Percentiles rank a stretch among this genome's conserved stretches.
These are phyloP conservation scores for Prinsepia uniflora DNA, from an alignment of 306 rosid genomes.

Conservation along the genomic window DNA sequence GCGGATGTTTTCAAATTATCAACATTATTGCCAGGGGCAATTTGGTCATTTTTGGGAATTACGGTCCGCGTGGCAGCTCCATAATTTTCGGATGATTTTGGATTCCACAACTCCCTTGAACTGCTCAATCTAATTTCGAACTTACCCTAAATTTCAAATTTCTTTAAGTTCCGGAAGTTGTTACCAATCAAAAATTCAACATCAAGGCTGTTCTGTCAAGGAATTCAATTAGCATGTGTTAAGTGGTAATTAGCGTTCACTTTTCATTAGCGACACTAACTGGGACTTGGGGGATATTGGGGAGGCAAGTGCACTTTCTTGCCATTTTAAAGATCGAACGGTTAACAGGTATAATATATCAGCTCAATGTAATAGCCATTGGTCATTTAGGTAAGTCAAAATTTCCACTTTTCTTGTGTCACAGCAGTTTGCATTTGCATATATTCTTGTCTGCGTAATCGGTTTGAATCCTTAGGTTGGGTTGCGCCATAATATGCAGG, in stretches of 20 bases:
- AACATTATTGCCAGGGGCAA: too few relatives aligned
- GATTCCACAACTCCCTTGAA: too few relatives aligned
- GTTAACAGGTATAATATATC: too few relatives aligned
- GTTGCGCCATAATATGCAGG: conserved; percentile 3
- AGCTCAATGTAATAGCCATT: background rate
- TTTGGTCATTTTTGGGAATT: too few relatives aligned
- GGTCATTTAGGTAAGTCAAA: background rate
- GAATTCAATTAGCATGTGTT: background rate
- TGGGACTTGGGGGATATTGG: background rate
- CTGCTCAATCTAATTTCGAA: background rate
- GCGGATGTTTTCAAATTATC: too few relatives aligned
- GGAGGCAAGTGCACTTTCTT: background rate
- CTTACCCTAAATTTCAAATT: background rate
- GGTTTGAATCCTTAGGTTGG: background rate
- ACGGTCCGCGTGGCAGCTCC: too few relatives aligned
- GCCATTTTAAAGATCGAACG: too few relatives aligned
- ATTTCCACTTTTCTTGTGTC: background rate
- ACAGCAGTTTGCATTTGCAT: background rate
- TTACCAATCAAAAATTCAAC: background rate
- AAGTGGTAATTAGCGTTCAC: background rate
- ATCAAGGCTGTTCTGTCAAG: background rate
- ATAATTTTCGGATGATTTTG: too few relatives aligned
- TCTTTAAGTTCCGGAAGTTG: background rate
- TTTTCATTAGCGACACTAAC: background rate
- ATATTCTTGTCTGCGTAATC: background rate